Conservation (phyloP, 345 rosid species). For the Clausena lansium region DNA sequence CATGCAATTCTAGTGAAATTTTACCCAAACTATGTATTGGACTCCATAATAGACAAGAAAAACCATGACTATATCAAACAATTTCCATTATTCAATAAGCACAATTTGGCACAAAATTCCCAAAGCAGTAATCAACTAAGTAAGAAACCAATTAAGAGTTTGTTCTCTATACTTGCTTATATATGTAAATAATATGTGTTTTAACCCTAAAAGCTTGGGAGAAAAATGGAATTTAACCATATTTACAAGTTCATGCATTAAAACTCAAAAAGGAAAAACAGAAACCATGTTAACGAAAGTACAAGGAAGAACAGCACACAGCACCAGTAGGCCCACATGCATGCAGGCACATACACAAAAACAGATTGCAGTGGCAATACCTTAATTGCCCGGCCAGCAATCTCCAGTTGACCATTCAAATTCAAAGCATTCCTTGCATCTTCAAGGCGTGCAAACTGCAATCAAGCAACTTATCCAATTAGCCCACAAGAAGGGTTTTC, state of each 20-base stretch:
- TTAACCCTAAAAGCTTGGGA: not conserved
- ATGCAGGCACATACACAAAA: not conserved
- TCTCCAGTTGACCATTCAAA: slow-evolving; percentile 70
- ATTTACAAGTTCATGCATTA: not conserved
- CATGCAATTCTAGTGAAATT: not conserved
- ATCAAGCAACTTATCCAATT: slow-evolving; percentile 15
- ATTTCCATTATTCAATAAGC: not conserved
- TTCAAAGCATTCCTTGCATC: slow-evolving; percentile 79
- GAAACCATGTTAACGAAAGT: not conserved
- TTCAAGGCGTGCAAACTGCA: slow-evolving; percentile 87
- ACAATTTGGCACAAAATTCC: not conserved
- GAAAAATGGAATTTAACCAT: not conserved
- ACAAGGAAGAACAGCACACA: not conserved
- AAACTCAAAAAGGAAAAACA: not conserved
- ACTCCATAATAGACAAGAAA: not conserved
- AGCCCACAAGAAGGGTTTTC: no score
- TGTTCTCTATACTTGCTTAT: not conserved
- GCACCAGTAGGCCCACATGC: not conserved
- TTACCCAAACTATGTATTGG: not conserved
- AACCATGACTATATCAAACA: not conserved
- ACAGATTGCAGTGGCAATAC: slow-evolving; percentile 30
- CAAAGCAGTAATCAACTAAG: not conserved
- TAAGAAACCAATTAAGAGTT: not conserved
- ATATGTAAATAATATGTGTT: not conserved
- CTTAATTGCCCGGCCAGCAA: slow-evolving; percentile 87